These are phyloP conservation scores for Cystobasidium ongulense DNA, from an alignment of 768 basidiomycete genomes.

Conservation along the genomic window DNA sequence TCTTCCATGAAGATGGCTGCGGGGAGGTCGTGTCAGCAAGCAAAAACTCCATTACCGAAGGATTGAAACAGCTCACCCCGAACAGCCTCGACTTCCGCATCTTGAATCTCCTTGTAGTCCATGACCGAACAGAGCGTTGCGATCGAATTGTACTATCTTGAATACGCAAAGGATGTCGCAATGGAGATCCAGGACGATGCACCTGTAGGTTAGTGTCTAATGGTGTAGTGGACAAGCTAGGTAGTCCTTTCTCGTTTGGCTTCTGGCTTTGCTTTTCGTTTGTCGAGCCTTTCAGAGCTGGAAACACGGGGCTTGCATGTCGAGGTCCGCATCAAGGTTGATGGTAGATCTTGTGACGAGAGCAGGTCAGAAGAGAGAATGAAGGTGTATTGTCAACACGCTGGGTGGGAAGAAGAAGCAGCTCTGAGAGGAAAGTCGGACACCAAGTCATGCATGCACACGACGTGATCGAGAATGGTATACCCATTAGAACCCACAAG, in stretches of 20 bases:
- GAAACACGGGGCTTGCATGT: not conserved
- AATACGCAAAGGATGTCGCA: too few species aligned
- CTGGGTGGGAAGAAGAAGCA: not conserved
- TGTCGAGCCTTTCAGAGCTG: not conserved
- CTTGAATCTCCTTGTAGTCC: conserved; percentile 30
- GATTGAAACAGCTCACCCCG: not conserved
- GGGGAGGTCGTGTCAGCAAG: not conserved
- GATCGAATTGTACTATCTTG: not conserved
- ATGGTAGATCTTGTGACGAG: not conserved
- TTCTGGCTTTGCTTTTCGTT: not conserved
- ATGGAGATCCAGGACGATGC: too few species aligned
- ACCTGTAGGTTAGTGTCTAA: too few species aligned
- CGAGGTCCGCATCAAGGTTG: not conserved
- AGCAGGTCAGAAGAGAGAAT: not conserved
- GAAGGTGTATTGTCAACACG: not conserved
- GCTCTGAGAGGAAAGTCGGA: not conserved
- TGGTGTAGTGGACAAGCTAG: not conserved
- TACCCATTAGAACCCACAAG: too few species aligned
- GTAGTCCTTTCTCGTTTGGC: not conserved
- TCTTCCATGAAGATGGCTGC: conserved; percentile 32
- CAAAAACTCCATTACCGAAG: not conserved
- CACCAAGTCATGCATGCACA: not conserved
- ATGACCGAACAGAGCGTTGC: not conserved
- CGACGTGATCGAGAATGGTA: not conserved
- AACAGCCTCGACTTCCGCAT: conserved; percentile 26